A percentile compares a stretch with the other conserved stretches of the same genome.
Evolutionary conservation across 257 asterid genomes (phyloP).

Genomic region (Cordia subcordata): DNA sequence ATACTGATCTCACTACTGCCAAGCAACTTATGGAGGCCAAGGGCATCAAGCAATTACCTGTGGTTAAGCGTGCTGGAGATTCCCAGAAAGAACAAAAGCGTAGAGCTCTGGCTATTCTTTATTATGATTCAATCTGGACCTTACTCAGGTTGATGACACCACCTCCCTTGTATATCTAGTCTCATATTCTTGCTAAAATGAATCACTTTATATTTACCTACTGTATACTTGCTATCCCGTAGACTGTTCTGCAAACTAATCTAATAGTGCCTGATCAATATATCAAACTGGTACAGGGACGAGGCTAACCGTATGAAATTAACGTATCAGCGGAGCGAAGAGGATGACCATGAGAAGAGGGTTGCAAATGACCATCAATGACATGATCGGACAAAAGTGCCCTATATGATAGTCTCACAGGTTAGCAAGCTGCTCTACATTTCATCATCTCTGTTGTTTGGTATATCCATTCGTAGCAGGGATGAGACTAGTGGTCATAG

Average conservation of each 20-base stretch:
- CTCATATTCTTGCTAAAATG: neutral
- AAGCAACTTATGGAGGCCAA: slow-evolving; percentile 98
- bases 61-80: slow-evolving; percentile 63
- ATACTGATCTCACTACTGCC: slow-evolving; percentile 77
- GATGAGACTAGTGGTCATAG: too few relatives aligned
- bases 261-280: neutral
- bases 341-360: slow-evolving; percentile 14
- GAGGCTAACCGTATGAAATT: slow-evolving; percentile 20
- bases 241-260: neutral
- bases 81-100: slow-evolving; percentile 57
- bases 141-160: slow-evolving; percentile 64
- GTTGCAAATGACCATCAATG: slow-evolving; percentile 14
- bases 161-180: neutral
- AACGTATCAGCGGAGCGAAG: slow-evolving; percentile 18
- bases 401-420: too few relatives aligned
- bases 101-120: slow-evolving; percentile 54
- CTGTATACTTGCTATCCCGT: neutral
- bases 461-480: too few relatives aligned
- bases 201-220: neutral
- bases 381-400: neutral
- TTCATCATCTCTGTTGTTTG: too few relatives aligned
- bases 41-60: slow-evolving; percentile 90
- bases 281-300: slow-evolving; percentile 18
- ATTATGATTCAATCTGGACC: slow-evolving; percentile 72
- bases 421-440: too few relatives aligned